These are phyloP conservation scores for Nicotiana undulata DNA, from an alignment of 257 asterid species.

Conservation along the genomic window DNA sequence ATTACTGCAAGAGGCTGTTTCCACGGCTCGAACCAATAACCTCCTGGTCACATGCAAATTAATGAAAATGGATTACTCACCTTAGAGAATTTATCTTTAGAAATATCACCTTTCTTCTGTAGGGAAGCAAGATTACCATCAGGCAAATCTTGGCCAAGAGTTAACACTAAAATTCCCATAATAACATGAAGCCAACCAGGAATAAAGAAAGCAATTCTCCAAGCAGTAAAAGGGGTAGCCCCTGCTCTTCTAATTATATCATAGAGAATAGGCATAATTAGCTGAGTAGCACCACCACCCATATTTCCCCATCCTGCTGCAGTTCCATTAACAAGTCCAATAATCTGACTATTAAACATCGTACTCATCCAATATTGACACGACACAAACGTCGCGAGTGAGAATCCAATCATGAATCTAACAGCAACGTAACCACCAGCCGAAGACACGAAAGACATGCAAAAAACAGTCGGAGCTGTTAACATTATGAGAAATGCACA, in stretches of 20 bases:
- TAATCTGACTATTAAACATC: conserved; percentile 16
- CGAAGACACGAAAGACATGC: conserved; percentile 29
- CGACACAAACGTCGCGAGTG: conserved; percentile 23
- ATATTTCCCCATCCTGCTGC: conserved; percentile 31
- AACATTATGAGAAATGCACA: conserved; percentile 26
- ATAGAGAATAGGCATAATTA: conserved; percentile 20
- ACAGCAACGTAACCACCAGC: conserved; percentile 23
- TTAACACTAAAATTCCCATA: conserved; percentile 20
- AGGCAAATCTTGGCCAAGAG: conserved; percentile 21
- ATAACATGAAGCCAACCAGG: conserved; percentile 18
- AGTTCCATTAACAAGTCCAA: conserved; percentile 19
- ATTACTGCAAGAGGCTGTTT: too few species aligned
- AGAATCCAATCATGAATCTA: conserved; percentile 28
- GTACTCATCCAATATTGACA: conserved; percentile 21
- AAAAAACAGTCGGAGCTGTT: conserved; percentile 22
- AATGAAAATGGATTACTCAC: neutral
- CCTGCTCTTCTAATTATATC: conserved; percentile 12
- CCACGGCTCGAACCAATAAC: too few species aligned
- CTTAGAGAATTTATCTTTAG: conserved; percentile 16
- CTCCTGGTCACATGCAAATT: too few species aligned
- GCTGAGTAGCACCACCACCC: conserved; percentile 26
- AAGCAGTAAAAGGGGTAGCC: conserved; percentile 17
- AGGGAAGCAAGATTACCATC: conserved; percentile 24
- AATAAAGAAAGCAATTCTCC: conserved; percentile 23
- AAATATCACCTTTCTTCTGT: conserved; percentile 18